Evolutionary conservation across 2,329 filamentous ascomycete species (phyloP).

Genomic region (Bipolaris gigantea): DNA sequence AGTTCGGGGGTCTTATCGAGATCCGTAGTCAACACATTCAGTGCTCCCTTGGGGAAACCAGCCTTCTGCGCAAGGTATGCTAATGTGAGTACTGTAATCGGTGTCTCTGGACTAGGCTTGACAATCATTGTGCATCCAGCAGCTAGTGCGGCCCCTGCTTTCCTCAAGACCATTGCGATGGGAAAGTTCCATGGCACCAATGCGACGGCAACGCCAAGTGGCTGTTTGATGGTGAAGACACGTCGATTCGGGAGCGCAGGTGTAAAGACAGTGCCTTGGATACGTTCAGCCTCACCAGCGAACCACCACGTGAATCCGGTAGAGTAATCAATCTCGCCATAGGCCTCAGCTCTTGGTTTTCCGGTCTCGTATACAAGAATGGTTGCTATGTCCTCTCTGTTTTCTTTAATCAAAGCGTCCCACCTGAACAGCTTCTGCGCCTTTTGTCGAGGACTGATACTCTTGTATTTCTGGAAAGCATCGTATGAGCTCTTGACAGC

Average conservation of each 20-base stretch:
- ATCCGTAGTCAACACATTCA: slow-evolving; percentile 64
- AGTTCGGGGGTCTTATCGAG: slow-evolving; percentile 58
- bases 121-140: slow-evolving; percentile 74
- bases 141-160: slow-evolving; percentile 68
- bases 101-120: slow-evolving; percentile 48
- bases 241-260: slow-evolving; percentile 65
- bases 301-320: slow-evolving; percentile 61
- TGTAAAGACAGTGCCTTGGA: slow-evolving; percentile 63
- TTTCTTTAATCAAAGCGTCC: slow-evolving; percentile 65
- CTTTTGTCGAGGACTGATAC: slow-evolving; percentile 61
- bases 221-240: slow-evolving; percentile 74
- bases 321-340: slow-evolving; percentile 58
- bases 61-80: slow-evolving; percentile 46
- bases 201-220: slow-evolving; percentile 68
- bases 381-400: slow-evolving; percentile 63
- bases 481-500: slow-evolving; percentile 62
- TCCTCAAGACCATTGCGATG: slow-evolving; percentile 68
- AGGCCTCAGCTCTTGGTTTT: slow-evolving; percentile 56
- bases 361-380: slow-evolving; percentile 64
- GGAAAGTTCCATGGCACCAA: slow-evolving; percentile 76
- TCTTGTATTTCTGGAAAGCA: slow-evolving; percentile 64
- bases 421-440: slow-evolving; percentile 67
- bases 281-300: slow-evolving; percentile 62
- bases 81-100: slow-evolving; percentile 44
- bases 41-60: slow-evolving; percentile 59